A percentile compares a stretch with the other conserved stretches of the same genome.
phyloP scores from a whole-genome alignment of 106 monocot genomes.

The Platanthera zijinensis region DNA sequence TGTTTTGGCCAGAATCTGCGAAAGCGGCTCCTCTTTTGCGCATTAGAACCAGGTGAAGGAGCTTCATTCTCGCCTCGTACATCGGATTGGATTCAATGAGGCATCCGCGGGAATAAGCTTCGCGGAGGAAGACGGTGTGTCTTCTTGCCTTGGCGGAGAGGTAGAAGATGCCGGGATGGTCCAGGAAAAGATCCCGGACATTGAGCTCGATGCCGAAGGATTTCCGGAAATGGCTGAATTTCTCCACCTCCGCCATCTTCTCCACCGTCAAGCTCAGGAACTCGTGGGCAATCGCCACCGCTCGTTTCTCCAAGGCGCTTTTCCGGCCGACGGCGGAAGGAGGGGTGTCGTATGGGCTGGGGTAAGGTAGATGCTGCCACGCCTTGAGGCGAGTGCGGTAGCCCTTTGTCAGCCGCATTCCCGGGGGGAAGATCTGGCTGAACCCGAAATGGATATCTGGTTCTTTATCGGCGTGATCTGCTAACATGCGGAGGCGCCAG shows the following conservation, averaged over 20 bases:
- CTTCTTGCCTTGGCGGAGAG: slow-evolving; percentile 67
- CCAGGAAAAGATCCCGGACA: slow-evolving; percentile 74
- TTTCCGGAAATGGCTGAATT: slow-evolving; percentile 84
- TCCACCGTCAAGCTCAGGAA: slow-evolving; percentile 90
- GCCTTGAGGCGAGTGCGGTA: slow-evolving; percentile 47
- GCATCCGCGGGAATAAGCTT: slow-evolving; percentile 60
- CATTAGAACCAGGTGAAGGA: slow-evolving; percentile 58
- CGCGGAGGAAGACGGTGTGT: slow-evolving; percentile 88
- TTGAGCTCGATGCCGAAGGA: slow-evolving; percentile 77
- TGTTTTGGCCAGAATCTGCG: not conserved
- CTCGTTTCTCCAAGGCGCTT: slow-evolving; percentile 61
- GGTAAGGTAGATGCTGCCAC: slow-evolving; percentile 82
- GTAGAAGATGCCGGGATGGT: slow-evolving; percentile 95
- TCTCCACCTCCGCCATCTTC: slow-evolving; percentile 95
- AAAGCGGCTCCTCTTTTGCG: slow-evolving; percentile 30
- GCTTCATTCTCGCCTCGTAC: slow-evolving; percentile 58
- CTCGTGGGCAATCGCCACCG: slow-evolving; percentile 80
- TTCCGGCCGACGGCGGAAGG: slow-evolving; percentile 7
- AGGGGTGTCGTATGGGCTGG: slow-evolving; percentile 43
- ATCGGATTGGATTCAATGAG: slow-evolving; percentile 65
- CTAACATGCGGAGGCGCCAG: not conserved
- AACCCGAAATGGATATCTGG: slow-evolving; percentile 37
- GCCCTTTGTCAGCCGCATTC: slow-evolving; percentile 64
- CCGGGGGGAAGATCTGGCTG: slow-evolving; percentile 72
- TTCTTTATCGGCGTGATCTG: not conserved